Conservation (phyloP, 371 early-diverging fungal species). For the Choanephora cucurbitarum region DNA sequence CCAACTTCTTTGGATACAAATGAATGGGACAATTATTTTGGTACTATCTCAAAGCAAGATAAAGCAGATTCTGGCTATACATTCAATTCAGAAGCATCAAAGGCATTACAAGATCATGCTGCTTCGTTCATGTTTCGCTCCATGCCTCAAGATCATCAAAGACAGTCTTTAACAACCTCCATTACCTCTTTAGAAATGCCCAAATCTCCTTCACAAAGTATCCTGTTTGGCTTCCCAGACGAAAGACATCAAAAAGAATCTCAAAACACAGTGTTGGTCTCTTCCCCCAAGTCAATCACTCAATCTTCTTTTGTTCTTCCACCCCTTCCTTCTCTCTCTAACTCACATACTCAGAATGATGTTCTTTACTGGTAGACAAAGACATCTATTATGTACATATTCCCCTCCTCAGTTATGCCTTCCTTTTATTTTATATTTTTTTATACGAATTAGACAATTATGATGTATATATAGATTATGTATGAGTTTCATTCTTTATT, state of each 20-base stretch:
- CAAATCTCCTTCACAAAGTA: conserved; percentile 13
- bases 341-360: neutral
- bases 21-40: conserved; percentile 33
- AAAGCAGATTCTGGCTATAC: neutral
- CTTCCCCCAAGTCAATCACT: neutral
- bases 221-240: conserved; percentile 2
- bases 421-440: too few species aligned
- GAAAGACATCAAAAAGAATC: neutral
- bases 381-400: neutral
- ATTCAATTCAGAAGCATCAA: neutral
- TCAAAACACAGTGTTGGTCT: neutral
- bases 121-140: neutral
- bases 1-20: conserved; percentile 31
- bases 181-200: conserved; percentile 1
- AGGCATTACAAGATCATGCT: neutral
- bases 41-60: neutral
- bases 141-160: neutral
- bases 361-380: neutral
- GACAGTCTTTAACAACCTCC: neutral
- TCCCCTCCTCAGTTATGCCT: too few species aligned
- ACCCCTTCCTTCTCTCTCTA: neutral
- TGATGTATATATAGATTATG: too few species aligned
- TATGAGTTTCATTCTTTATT: too few species aligned
- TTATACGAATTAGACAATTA: too few species aligned
- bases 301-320: neutral